Conservation (phyloP, 352 stramenopile genomes). For the Ophiocytium majus region DNA sequence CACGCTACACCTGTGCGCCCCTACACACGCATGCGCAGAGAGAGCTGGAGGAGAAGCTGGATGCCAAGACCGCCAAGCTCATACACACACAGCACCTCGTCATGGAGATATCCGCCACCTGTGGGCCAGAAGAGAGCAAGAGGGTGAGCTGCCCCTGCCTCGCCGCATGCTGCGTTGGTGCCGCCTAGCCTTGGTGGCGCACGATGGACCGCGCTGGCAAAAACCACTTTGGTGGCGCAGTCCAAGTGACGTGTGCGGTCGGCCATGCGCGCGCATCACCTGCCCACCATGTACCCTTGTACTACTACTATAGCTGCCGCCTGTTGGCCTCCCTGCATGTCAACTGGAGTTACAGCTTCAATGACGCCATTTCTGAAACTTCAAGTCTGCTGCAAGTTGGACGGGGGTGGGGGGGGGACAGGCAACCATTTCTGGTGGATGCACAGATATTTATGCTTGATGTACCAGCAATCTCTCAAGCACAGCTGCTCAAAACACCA, state of each 20-base stretch:
- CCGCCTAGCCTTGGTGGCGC: neutral
- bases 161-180: conserved; percentile 54
- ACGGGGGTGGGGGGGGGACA: no score
- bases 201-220: neutral
- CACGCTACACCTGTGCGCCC: neutral
- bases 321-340: neutral
- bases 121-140: neutral
- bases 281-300: neutral
- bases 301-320: neutral
- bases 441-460: no score
- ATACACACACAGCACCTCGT: conserved; percentile 76
- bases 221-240: neutral
- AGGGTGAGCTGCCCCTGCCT: conserved; percentile 13
- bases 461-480: no score
- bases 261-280: neutral
- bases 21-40: neutral
- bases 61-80: conserved; percentile 85
- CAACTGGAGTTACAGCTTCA: no score
- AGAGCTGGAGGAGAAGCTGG: conserved; percentile 80
- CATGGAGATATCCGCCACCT: neutral
- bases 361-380: no score
- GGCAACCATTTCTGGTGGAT: no score
- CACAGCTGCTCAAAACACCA: no score
- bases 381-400: no score
- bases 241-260: neutral